phyloP scores from a whole-genome alignment of 208 protist species.

The Histomonas meleagridis region DNA sequence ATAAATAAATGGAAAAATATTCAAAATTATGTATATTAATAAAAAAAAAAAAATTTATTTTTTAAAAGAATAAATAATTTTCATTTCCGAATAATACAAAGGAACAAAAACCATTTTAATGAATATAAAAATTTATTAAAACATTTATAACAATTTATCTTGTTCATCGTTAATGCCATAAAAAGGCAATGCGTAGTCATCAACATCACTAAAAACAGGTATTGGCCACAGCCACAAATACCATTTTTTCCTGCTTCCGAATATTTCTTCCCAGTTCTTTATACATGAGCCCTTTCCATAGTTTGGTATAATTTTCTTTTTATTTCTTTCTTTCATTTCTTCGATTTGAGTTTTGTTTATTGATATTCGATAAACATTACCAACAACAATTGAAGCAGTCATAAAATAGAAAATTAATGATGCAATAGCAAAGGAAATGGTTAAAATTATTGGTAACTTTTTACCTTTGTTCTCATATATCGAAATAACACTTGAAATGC shows the following conservation, averaged over 20 bases:
- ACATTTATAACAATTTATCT: too few species aligned
- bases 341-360: not conserved
- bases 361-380: not conserved
- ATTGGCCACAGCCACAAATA: not conserved
- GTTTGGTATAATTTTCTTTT: not conserved
- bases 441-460: not conserved
- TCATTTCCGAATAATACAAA: too few species aligned
- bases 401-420: not conserved
- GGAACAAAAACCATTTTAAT: too few species aligned
- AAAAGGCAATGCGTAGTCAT: not conserved
- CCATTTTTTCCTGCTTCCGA: not conserved
- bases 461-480: not conserved
- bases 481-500: too few species aligned
- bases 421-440: not conserved
- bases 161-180: too few species aligned
- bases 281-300: too few species aligned
- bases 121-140: too few species aligned
- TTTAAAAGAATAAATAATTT: too few species aligned
- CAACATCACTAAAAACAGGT: not conserved
- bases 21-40: too few species aligned
- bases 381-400: not conserved
- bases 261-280: not conserved
- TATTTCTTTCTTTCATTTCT: not conserved
- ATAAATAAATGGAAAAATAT: too few species aligned
- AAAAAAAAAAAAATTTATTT: too few species aligned